These are phyloP conservation scores for Kingdonia uniflora DNA, from an alignment of 164 flowering plant species.

Conservation along the genomic window DNA sequence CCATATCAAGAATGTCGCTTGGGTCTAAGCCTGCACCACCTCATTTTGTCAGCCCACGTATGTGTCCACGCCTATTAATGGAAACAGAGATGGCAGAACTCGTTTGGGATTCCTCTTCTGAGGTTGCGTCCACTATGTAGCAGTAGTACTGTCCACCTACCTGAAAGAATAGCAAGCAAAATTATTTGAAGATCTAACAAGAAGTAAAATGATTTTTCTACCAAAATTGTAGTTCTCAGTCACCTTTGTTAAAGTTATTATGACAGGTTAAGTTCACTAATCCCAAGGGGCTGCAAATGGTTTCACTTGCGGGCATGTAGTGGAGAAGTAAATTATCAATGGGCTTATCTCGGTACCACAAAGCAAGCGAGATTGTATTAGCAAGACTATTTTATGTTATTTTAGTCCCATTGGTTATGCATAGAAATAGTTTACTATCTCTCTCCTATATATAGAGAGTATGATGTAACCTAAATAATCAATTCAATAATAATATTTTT, in stretches of 20 bases:
- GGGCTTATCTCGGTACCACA: too few species aligned
- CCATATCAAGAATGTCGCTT: slow-evolving; percentile 82
- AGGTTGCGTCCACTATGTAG: slow-evolving; percentile 86
- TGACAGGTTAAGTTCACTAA: slow-evolving; percentile 73
- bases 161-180: slow-evolving; percentile 18
- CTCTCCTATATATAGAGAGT: too few species aligned
- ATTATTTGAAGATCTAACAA: background rate
- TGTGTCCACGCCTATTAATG: slow-evolving; percentile 55
- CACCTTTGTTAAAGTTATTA: slow-evolving; percentile 85
- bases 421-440: too few species aligned
- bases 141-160: slow-evolving; percentile 70
- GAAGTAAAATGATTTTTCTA: background rate
- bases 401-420: too few species aligned
- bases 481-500: too few species aligned
- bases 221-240: background rate
- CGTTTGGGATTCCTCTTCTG: slow-evolving; percentile 95
- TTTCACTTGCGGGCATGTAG: too few species aligned
- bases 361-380: too few species aligned
- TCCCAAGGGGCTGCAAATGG: too few species aligned
- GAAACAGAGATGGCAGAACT: slow-evolving; percentile 81
- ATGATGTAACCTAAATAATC: too few species aligned
- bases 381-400: too few species aligned
- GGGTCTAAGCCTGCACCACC: slow-evolving; percentile 93
- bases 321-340: too few species aligned
- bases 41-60: slow-evolving; percentile 73